phyloP scores from a whole-genome alignment of 1,284 basidiomycete genomes.

The Apiotrichum mycotoxinovorans region DNA sequence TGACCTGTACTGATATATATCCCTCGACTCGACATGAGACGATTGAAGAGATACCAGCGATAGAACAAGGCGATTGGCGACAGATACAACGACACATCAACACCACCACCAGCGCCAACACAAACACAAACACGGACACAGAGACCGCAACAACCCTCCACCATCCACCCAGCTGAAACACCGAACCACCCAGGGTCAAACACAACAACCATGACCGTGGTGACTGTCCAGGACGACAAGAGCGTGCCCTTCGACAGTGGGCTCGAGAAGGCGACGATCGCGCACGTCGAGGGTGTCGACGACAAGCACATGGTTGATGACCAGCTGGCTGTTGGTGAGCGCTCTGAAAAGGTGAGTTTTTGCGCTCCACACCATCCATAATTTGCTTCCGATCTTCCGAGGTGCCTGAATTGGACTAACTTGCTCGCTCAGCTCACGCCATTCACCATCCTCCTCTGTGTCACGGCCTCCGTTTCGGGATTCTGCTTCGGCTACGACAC shows the following conservation, averaged over 20 bases:
- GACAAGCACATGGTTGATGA: conserved; percentile 14
- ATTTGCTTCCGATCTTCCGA: not conserved
- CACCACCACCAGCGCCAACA: no score
- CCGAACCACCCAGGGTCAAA: no score
- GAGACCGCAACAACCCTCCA: no score
- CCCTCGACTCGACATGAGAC: no score
- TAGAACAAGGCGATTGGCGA: no score
- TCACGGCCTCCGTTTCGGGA: conserved; percentile 35
- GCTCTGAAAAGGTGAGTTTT: conserved; percentile 29
- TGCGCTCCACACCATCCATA: no score
- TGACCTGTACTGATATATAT: not conserved
- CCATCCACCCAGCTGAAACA: no score
- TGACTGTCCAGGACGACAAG: not conserved
- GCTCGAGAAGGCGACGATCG: conserved; percentile 26
- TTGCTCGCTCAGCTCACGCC: conserved; percentile 25
- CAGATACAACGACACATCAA: no score
- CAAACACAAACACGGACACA: no score
- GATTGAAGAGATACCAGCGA: no score
- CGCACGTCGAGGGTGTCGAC: conserved; percentile 18
- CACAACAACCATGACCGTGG: not conserved
- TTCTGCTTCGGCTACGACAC: conserved; percentile 44
- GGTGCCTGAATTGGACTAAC: not conserved
- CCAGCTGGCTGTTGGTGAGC: conserved; percentile 29
- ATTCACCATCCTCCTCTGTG: conserved; percentile 27
- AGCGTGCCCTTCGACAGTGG: conserved; percentile 5